Evolutionary conservation across 2,329 filamentous ascomycete species (phyloP).

Genomic region (Herpotrichia juniperi): DNA sequence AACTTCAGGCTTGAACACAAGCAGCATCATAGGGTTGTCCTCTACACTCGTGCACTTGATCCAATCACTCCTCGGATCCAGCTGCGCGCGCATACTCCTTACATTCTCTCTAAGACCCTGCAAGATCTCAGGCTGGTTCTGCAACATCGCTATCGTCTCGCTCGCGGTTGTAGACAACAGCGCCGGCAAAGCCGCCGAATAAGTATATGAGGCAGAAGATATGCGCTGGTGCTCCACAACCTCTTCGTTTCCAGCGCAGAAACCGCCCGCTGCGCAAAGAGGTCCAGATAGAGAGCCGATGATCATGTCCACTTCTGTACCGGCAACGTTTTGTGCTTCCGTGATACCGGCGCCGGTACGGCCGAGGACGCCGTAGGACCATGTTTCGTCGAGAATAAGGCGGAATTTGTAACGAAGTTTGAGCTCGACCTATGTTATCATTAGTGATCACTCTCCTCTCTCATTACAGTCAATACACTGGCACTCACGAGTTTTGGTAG

Average conservation of each 20-base stretch:
- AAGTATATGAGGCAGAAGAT: conserved; percentile 90
- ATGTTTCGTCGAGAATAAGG: conserved; percentile 95
- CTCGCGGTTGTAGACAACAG: conserved; percentile 95
- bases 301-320: conserved; percentile 94
- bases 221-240: conserved; percentile 97
- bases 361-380: conserved; percentile 94
- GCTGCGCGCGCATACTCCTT: conserved; percentile 80
- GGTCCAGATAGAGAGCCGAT: conserved; percentile 90
- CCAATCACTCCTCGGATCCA: conserved; percentile 95
- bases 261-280: conserved; percentile 90
- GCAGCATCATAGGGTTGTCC: conserved; percentile 87
- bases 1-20: conserved; percentile 84
- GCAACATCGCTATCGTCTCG: conserved; percentile 84
- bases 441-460: no score
- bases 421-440: conserved; percentile 73
- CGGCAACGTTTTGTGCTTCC: conserved; percentile 95
- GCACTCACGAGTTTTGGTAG: conserved; percentile 78
- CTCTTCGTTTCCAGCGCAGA: conserved; percentile 89
- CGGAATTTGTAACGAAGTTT: conserved; percentile 98
- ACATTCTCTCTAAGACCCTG: conserved; percentile 83
- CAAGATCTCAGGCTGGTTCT: conserved; percentile 84
- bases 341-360: conserved; percentile 90
- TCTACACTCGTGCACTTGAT: conserved; percentile 77
- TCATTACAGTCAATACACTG: neutral
- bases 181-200: conserved; percentile 91